Base-by-base conservation (phyloP, 257 asterid genomes). In the Lavandula angustifolia region DNA sequence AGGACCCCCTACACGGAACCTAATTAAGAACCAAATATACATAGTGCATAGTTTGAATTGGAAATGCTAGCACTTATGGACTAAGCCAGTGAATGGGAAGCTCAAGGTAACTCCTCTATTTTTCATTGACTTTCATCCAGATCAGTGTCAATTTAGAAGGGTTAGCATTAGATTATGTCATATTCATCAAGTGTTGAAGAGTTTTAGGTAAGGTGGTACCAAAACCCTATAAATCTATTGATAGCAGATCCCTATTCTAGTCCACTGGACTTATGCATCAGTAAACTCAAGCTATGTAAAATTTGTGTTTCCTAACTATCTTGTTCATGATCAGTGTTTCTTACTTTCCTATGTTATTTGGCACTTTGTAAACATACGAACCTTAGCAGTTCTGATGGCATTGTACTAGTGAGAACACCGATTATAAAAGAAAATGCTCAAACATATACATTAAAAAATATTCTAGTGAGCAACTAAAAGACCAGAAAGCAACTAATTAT, bases 101-200 rank as follows among this genome's bases (percentile, higher is more conserved):
- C 32, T 43, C 37, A 1, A 1, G 64, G 49, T 29, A 55, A 55
- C 7, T 43, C 47, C 6, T 1, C 32, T 16, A 37, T 13, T 43
- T 54, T 54, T 17, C 4, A 54, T 22, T 5, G 56, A 67, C 65
- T n/a, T 54, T 22, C 14, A 57, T 54, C 42, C 17, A 11, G 46
- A 17, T 12, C 56, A 14, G 17, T 4, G 3, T 7, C 43, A 68
- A 56, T 46, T 18, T n/a, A 6, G 5, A 43, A 37, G 22, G 41
- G 17, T 34, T 14, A 14, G 66, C 14, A 46, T 10, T 27, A 13
- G 64, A 8, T 2, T 34, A 44, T 40, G 44, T 32, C 50, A 12
- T 52, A 48, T 35, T 37, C 13, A 18, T 32, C 17, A n/a, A 67
- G 48, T 17, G 42, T 34, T 12, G 4, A 49, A 27, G 46, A 67